Conservation (phyloP, 306 rosid species). For the Medicago ruthenica region DNA sequence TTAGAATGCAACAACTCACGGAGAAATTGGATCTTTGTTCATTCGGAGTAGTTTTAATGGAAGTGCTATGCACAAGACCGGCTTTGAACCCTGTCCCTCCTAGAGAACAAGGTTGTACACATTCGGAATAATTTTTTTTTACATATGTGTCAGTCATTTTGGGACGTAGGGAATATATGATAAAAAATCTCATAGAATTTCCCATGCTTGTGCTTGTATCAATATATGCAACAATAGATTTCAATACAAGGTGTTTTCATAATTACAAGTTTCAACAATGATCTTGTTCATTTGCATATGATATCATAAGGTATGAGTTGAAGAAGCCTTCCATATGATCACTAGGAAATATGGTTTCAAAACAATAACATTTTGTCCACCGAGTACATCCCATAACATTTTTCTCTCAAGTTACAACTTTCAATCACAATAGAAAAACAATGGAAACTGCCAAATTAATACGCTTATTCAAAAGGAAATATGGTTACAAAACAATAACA, state of each 20-base stretch:
- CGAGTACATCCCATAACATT: too few relatives aligned
- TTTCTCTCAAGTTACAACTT: not conserved
- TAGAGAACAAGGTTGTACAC: constrained; percentile 53
- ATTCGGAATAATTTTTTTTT: too few relatives aligned
- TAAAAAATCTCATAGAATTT: not conserved
- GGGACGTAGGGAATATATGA: constrained; percentile 38
- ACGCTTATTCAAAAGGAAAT: too few relatives aligned
- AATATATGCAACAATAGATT: not conserved
- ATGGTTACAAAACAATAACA: too few relatives aligned
- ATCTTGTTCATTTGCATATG: constrained; percentile 10
- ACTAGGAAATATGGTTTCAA: not conserved
- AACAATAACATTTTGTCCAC: too few relatives aligned
- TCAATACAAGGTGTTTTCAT: constrained; percentile 2
- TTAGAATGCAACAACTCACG: constrained; percentile 92
- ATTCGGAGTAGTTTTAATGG: constrained; percentile 94
- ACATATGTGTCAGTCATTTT: too few relatives aligned
- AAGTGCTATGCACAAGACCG: constrained; percentile 95
- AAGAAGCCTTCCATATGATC: constrained; percentile 9
- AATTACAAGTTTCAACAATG: constrained; percentile 10
- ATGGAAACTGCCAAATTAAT: too few relatives aligned
- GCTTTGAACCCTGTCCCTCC: constrained; percentile 95
- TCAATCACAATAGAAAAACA: not conserved
- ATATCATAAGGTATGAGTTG: not conserved
- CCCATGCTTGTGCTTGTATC: constrained; percentile 3
- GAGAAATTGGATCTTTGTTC: constrained; percentile 98